Percentiles rank a stretch among this genome's conserved stretches.
phyloP scores from a whole-genome alignment of 2,329 filamentous ascomycete genomes.

The Dactylonectria macrodidyma region DNA sequence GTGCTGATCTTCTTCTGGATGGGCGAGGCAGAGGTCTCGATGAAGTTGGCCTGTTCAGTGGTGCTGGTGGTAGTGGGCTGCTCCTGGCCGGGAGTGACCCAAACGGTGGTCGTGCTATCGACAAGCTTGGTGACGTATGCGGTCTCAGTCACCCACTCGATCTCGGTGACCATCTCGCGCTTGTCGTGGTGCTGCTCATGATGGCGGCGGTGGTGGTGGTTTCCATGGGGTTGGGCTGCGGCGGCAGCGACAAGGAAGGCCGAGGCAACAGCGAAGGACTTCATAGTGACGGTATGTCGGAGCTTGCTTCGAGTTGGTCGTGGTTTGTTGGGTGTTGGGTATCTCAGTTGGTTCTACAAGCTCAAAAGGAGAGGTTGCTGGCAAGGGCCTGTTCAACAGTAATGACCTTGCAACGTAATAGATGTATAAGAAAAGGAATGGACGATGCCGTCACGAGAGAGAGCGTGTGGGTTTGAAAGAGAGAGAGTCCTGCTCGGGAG shows the following conservation, averaged over 20 bases:
- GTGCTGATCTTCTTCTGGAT: constrained; percentile 40
- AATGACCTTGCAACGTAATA: constrained; percentile 43
- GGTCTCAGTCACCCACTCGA: constrained; percentile 66
- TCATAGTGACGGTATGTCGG: constrained; percentile 56
- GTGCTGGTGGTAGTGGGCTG: constrained; percentile 45
- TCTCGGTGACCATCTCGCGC: constrained; percentile 62
- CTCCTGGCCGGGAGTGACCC: constrained; percentile 55
- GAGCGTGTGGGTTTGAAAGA: constrained; percentile 43
- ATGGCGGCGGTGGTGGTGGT: constrained; percentile 57
- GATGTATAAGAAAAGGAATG: constrained; percentile 43
- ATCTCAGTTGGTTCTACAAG: constrained; percentile 38
- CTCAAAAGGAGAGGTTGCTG: constrained; percentile 39
- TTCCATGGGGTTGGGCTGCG: constrained; percentile 65
- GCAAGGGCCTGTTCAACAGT: constrained; percentile 48
- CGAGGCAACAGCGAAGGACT: constrained; percentile 53
- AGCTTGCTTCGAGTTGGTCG: constrained; percentile 31
- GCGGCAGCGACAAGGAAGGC: constrained; percentile 57
- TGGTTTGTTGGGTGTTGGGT: constrained; percentile 35
- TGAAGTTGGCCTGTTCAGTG: constrained; percentile 34
- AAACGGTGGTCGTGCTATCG: constrained; percentile 64
- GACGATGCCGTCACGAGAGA: constrained; percentile 43
- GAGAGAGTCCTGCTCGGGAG: constrained; percentile 50
- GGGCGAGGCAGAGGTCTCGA: constrained; percentile 32
- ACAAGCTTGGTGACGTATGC: constrained; percentile 63
- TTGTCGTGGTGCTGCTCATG: constrained; percentile 51